Evolutionary conservation across 345 rosid genomes (phyloP).

Genomic region (Ricinus communis): DNA sequence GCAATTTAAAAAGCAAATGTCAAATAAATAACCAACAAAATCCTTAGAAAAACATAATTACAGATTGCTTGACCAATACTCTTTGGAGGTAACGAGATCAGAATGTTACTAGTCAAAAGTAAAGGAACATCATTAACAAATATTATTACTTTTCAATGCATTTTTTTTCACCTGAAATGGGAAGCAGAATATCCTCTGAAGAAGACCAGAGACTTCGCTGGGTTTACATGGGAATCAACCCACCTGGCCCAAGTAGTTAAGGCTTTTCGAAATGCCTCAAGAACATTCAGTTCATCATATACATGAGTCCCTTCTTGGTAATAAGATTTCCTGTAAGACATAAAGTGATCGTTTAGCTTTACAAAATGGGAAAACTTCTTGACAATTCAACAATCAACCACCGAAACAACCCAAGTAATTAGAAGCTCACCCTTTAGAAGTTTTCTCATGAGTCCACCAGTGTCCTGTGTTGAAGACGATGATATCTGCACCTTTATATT

Average conservation of each 20-base stretch:
- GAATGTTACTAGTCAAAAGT: neutral
- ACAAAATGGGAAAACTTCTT: neutral
- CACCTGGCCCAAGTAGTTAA: slow-evolving; percentile 89
- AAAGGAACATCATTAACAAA: neutral
- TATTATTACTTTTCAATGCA: neutral
- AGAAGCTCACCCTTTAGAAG: slow-evolving; percentile 69
- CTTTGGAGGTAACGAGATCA: too few relatives aligned
- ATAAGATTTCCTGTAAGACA: slow-evolving; percentile 69
- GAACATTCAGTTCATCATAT: slow-evolving; percentile 67
- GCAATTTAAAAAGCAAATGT: neutral
- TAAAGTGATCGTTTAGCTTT: slow-evolving; percentile 5
- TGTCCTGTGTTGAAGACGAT: slow-evolving; percentile 93
- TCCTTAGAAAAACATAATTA: neutral
- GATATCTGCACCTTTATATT: slow-evolving; percentile 70
- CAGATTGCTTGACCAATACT: neutral
- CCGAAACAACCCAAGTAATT: neutral
- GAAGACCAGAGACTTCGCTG: slow-evolving; percentile 61
- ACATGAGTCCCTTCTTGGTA: slow-evolving; percentile 93
- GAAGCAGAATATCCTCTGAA: slow-evolving; percentile 91
- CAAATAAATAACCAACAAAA: neutral
- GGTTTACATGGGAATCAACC: slow-evolving; percentile 79
- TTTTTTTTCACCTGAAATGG: slow-evolving; percentile 95
- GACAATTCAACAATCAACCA: neutral
- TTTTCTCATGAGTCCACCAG: slow-evolving; percentile 99
- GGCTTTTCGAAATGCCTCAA: slow-evolving; percentile 88